phyloP scores from a whole-genome alignment of 495 filamentous ascomycete genomes.

The Penicillium manginii region DNA sequence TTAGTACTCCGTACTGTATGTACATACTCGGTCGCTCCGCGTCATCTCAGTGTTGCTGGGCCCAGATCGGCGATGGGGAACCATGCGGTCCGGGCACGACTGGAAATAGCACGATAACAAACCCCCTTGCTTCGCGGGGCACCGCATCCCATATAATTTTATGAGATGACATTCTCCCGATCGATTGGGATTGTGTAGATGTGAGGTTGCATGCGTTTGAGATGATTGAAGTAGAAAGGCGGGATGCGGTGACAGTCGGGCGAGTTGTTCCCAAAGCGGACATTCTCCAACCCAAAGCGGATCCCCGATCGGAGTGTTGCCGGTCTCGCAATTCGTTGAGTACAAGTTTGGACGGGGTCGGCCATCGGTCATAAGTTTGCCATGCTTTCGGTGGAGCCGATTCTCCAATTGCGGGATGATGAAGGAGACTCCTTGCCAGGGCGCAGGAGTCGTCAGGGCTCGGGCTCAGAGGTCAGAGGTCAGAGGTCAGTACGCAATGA shows the following conservation, averaged over 20 bases:
- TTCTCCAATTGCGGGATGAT: conserved; percentile 19
- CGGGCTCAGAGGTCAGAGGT: background rate
- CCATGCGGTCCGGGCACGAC: conserved; percentile 24
- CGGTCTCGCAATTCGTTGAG: background rate
- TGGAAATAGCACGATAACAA: background rate
- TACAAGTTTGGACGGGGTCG: background rate
- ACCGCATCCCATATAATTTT: conserved; percentile 12
- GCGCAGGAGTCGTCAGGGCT: conserved; percentile 2
- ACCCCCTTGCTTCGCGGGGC: conserved; percentile 31
- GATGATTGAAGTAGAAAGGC: background rate
- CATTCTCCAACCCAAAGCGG: conserved; percentile 12
- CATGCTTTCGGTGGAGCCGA: conserved; percentile 19
- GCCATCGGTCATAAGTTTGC: conserved; percentile 8
- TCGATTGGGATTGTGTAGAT: conserved; percentile 13
- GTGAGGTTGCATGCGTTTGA: conserved; percentile 21
- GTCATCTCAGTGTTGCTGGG: background rate
- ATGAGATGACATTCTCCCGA: conserved; percentile 7
- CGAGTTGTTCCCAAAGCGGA: conserved; percentile 18
- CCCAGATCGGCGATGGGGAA: conserved; percentile 18
- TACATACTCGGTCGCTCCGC: background rate
- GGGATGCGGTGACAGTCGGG: background rate
- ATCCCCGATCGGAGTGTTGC: conserved; percentile 11
- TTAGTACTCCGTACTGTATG: background rate
- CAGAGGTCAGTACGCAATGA: too few species aligned
- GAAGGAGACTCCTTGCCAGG: conserved; percentile 17